Evolutionary conservation across 2,329 filamentous ascomycete genomes (phyloP).

Genomic region (Neoarthrinium moseri): DNA sequence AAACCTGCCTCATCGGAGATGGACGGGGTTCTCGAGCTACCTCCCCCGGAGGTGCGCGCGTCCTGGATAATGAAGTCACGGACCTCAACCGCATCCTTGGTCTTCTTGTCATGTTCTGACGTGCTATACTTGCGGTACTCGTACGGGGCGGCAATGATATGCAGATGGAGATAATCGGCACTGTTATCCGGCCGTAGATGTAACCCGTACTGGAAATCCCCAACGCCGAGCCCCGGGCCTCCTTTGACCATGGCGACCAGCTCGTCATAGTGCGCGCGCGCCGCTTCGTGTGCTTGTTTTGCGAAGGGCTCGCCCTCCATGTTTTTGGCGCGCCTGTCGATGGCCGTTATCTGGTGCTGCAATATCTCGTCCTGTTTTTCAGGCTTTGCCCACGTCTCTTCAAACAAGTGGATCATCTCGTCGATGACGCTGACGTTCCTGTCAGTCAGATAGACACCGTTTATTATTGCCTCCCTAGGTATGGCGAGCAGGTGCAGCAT

Average conservation of each 20-base stretch:
- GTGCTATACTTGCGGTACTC: slow-evolving; percentile 8
- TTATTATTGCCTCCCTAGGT: background rate
- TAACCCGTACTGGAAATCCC: slow-evolving; percentile 4
- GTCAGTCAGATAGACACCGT: slow-evolving; percentile 1
- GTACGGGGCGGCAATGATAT: slow-evolving; percentile 6
- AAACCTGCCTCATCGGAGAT: background rate
- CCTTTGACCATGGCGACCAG: background rate
- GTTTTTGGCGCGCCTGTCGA: background rate
- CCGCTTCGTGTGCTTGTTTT: background rate
- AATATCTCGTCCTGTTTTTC: background rate
- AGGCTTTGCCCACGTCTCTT: background rate
- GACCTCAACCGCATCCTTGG: slow-evolving; percentile 7
- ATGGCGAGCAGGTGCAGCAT: slow-evolving; percentile 7
- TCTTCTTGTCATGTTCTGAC: slow-evolving; percentile 6
- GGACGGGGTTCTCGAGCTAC: background rate
- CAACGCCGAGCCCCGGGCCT: background rate
- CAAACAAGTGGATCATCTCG: slow-evolving; percentile 4
- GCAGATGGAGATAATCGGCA: slow-evolving; percentile 7
- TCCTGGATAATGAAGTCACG: slow-evolving; percentile 4
- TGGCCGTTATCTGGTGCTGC: background rate
- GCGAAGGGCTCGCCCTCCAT: background rate
- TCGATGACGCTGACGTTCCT: slow-evolving; percentile 4
- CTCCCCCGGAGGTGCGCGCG: background rate
- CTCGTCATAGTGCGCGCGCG: background rate
- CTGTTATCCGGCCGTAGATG: slow-evolving; percentile 7